Conservation (phyloP, 352 stramenopile species). For the Halophytophthora polymorphica region DNA sequence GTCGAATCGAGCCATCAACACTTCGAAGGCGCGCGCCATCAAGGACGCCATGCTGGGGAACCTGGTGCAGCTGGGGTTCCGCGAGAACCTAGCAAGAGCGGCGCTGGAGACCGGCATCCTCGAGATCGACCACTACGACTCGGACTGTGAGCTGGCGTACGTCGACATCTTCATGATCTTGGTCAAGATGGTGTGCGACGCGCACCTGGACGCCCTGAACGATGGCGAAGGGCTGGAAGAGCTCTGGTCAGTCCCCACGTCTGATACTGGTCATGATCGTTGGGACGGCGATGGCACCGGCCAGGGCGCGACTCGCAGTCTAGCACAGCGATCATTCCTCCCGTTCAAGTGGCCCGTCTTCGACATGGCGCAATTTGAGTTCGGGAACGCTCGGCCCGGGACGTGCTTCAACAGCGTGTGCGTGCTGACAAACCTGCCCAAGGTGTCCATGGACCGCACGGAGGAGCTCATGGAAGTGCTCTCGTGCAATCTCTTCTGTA, state of each 20-base stretch:
- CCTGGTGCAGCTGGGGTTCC: constrained; percentile 47
- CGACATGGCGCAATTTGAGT: constrained; percentile 88
- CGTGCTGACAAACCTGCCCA: constrained; percentile 78
- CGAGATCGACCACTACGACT: constrained; percentile 69
- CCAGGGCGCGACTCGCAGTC: not conserved
- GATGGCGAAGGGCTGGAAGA: constrained; percentile 4
- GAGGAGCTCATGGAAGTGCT: constrained; percentile 76
- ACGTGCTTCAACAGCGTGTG: constrained; percentile 85
- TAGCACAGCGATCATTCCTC: constrained; percentile 27
- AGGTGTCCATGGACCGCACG: constrained; percentile 67
- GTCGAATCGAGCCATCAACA: constrained; percentile 62
- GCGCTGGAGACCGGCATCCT: constrained; percentile 58
- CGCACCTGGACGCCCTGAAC: constrained; percentile 52
- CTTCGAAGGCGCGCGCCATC: constrained; percentile 56
- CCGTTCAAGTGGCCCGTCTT: constrained; percentile 87
- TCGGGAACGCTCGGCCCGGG: constrained; percentile 66
- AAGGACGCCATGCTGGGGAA: constrained; percentile 54
- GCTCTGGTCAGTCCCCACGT: constrained; percentile 1
- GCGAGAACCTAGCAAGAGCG: constrained; percentile 31
- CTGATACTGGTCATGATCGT: not conserved
- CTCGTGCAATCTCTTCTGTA: constrained; percentile 72
- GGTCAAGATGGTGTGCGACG: constrained; percentile 71
- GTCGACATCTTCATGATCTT: constrained; percentile 80
- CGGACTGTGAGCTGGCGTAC: constrained; percentile 71
- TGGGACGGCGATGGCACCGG: not conserved